Base-by-base conservation (phyloP, 352 stramenopile genomes). In the Pythium biforme region DNA sequence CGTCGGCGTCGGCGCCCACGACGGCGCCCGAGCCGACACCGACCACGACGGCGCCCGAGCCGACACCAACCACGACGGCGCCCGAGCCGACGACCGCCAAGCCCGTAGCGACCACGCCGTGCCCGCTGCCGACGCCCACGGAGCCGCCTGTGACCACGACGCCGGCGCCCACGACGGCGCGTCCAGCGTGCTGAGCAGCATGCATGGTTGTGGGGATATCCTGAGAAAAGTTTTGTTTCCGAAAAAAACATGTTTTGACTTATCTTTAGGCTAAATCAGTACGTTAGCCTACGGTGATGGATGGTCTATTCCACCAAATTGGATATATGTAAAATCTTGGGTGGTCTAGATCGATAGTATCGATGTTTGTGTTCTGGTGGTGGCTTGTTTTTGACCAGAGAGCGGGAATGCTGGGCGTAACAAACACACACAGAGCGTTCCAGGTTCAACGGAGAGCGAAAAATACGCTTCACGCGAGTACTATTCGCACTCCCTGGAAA, bases 391-490 rank as follows among this genome's bases (percentile, higher is more conserved):
- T 43, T 43, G 14, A 17, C 37, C 19, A 17, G 14, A 43, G 34
- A 41, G 34, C 34, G 9, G 14, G 34, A 41, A 34, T 34, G 9
- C 34, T 19, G 11, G 15, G n/a, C 12, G n/a, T 19, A 20, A 43
- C 37, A 43, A 43, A 40, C 7, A 43, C 37, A 43, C 11, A 43
- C 19, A 17, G 41, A 54, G 41, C 1, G 45, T 41, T 54, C 48
- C 48, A 54, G 48, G 27, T 54, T 54, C 48, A 40, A 54, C 26
- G 48, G 11, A 7, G 19, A 54, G 17, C 26, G 41, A 41, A 41
- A 41, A 40, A 54, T 23, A 53, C n/a, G 46, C 23, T 37, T 12
- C 19, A 15, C 43, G 14, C 19, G 19, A 17, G 43, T 15, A 26
- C 15, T 53, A 9, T 51, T 8, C 31, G 31, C 31, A 37, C 31